These are phyloP conservation scores for Geopyxis carbonaria DNA, from an alignment of 495 filamentous ascomycete species.

Conservation along the genomic window DNA sequence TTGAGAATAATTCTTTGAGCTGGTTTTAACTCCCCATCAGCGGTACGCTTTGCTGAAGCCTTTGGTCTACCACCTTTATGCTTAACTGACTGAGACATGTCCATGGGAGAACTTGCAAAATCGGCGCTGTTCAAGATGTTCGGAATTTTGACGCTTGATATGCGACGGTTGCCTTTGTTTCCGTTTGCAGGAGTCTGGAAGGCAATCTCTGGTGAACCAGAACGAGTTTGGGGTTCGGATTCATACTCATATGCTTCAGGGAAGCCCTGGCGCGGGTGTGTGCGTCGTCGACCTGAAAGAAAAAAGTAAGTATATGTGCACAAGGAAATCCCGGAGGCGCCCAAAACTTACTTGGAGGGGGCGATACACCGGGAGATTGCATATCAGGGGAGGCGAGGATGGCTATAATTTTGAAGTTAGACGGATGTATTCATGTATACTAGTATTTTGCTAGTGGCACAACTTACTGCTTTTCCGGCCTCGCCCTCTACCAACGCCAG, in stretches of 20 bases:
- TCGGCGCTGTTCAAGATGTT: slow-evolving; percentile 13
- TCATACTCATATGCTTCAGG: slow-evolving; percentile 16
- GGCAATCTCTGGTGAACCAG: slow-evolving; percentile 19
- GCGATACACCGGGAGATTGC: slow-evolving; percentile 22
- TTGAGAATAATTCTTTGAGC: slow-evolving; percentile 20
- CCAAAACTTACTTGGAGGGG: slow-evolving; percentile 17
- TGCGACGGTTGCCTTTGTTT: slow-evolving; percentile 15
- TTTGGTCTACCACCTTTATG: slow-evolving; percentile 23
- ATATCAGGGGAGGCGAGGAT: slow-evolving; percentile 21
- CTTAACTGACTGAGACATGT: slow-evolving; percentile 11
- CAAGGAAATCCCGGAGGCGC: slow-evolving; percentile 2
- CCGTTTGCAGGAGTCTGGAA: slow-evolving; percentile 14
- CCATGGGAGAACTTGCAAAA: slow-evolving; percentile 1
- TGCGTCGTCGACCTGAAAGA: no score
- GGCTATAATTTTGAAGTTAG: no score
- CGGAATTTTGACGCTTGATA: slow-evolving; percentile 13
- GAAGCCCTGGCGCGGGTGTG: background rate
- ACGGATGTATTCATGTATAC: no score
- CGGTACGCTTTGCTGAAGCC: slow-evolving; percentile 22
- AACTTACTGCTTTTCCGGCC: slow-evolving; percentile 6
- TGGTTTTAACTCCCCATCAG: slow-evolving; percentile 22
- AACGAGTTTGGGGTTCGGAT: slow-evolving; percentile 21
- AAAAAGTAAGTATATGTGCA: no score
- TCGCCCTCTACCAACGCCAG: background rate
- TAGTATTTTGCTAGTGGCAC: no score